Evolutionary conservation across 805 yeast species (phyloP), one percentile per base, ranked within the genome.

Genomic region (Sugiyamaella floridensis): DNA sequence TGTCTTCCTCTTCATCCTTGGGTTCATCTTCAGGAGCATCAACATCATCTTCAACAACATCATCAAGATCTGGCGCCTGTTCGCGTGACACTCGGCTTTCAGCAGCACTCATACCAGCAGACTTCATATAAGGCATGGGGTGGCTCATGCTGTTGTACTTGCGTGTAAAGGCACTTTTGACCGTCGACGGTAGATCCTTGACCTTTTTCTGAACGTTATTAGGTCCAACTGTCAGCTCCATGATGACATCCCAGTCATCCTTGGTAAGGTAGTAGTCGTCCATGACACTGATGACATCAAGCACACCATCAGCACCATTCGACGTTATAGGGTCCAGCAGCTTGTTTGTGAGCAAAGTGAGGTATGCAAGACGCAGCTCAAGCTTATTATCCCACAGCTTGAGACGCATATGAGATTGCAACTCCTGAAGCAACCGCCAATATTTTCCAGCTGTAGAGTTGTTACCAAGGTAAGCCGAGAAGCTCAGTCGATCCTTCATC

Each of bases 221-320:
- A 7, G 67, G 63, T 0, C 96, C 96, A 11, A 89, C 83, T 15
- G 88, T 85, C 56, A 90, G 79, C 57, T 90, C 97, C 78, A 89
- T 75, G 10, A 93, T 71, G 19, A 77, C 77, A 63, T 92, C 98
- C 90, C 95, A 92, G 67, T 93, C 98, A 53, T 90, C 96, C 62
- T 81, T 85, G 7, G 96, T 86, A 40, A 93, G 67, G 63, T 81
- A 93, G 67, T 93, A 93, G 37, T 80, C 74, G 68, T 93, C 99
- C 86, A 93, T 77, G 1, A 80, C 62, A n/a, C 74, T 72, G 47
- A 93, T 81, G 2, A 86, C 84, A 2, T 76, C 78, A 0, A 73
- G 72, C 32, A 92, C 78, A 1, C 89, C 95, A 1, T 75, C 87
- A 4, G 76, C 74, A 0, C 85, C 88, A 0, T 74, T 59, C 1